Conservation (phyloP, 2,329 filamentous ascomycete genomes). For the Fonsecaea multimorphosa region DNA sequence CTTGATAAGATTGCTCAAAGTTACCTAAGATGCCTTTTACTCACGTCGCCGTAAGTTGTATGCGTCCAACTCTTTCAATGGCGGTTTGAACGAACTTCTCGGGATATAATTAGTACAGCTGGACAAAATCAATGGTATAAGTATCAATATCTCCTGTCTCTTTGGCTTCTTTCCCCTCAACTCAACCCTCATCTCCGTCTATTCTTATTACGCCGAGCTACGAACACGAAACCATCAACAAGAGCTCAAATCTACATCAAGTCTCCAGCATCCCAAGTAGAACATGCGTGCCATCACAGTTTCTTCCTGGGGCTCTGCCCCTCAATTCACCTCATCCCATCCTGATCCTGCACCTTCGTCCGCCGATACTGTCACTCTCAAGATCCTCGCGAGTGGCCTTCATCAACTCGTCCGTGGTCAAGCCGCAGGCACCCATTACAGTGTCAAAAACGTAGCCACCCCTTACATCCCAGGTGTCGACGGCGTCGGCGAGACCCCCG, state of each 20-base stretch:
- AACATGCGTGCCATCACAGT: conserved; percentile 35
- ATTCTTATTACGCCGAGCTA: background rate
- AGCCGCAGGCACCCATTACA: conserved; percentile 63
- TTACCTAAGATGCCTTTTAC: background rate
- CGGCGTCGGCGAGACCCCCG: conserved; percentile 56
- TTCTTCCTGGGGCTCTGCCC: conserved; percentile 33
- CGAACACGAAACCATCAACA: background rate
- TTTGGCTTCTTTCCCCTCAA: background rate
- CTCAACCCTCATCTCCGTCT: background rate
- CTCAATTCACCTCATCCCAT: conserved; percentile 29
- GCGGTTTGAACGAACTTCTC: too few species aligned
- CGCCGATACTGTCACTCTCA: conserved; percentile 54
- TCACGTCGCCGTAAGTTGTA: background rate
- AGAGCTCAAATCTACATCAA: background rate
- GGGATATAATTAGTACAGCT: background rate
- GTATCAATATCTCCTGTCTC: background rate
- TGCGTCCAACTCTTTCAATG: background rate
- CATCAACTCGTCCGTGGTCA: conserved; percentile 62
- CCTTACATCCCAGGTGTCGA: conserved; percentile 62
- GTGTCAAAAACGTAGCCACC: conserved; percentile 47
- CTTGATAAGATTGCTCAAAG: background rate
- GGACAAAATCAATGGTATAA: background rate
- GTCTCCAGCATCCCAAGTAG: background rate
- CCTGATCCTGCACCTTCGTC: conserved; percentile 27
- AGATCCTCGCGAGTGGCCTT: conserved; percentile 59